Percentiles rank a stretch among this genome's conserved stretches.
These are phyloP conservation scores for Elongisporangium undulatum DNA, from an alignment of 352 stramenopile genomes.

Conservation along the genomic window DNA sequence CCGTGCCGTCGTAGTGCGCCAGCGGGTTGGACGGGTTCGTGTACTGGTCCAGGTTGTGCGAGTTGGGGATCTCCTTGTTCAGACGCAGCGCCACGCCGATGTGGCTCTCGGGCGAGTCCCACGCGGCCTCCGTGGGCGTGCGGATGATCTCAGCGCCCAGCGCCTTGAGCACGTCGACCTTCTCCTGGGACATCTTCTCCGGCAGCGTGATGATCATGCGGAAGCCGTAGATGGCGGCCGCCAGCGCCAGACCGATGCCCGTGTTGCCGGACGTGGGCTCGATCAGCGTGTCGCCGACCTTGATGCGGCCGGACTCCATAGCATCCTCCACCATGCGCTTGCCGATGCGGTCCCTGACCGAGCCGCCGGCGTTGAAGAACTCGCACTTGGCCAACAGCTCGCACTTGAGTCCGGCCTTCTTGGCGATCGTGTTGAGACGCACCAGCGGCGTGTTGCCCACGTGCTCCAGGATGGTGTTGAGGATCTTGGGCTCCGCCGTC, in stretches of 20 bases:
- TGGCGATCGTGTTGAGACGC: constrained; percentile 82
- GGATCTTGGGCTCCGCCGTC: constrained; percentile 72
- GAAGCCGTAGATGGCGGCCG: constrained; percentile 96
- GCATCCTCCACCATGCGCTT: constrained; percentile 88
- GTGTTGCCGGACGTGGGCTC: constrained; percentile 97
- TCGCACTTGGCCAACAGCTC: constrained; percentile 94
- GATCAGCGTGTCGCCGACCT: constrained; percentile 91
- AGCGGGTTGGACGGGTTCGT: constrained; percentile 95
- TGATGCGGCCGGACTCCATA: constrained; percentile 83
- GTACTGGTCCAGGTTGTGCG: constrained; percentile 96
- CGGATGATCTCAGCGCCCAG: constrained; percentile 95
- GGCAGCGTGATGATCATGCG: constrained; percentile 91
- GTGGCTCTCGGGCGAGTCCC: constrained; percentile 93
- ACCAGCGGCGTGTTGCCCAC: constrained; percentile 95
- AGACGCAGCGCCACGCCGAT: constrained; percentile 93
- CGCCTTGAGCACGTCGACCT: constrained; percentile 95
- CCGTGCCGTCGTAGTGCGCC: constrained; percentile 95
- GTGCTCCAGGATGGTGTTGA: constrained; percentile 92
- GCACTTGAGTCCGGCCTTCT: constrained; percentile 74
- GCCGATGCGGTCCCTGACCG: constrained; percentile 87
- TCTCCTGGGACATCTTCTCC: constrained; percentile 98
- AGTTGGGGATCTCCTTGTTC: constrained; percentile 93
- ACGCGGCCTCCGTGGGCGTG: constrained; percentile 94
- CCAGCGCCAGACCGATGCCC: constrained; percentile 96
- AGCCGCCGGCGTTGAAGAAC: constrained; percentile 92